Percentiles rank a stretch among this genome's conserved stretches.
phyloP scores from a whole-genome alignment of 495 filamentous ascomycete species.

The Xanthoparmelia taractica region DNA sequence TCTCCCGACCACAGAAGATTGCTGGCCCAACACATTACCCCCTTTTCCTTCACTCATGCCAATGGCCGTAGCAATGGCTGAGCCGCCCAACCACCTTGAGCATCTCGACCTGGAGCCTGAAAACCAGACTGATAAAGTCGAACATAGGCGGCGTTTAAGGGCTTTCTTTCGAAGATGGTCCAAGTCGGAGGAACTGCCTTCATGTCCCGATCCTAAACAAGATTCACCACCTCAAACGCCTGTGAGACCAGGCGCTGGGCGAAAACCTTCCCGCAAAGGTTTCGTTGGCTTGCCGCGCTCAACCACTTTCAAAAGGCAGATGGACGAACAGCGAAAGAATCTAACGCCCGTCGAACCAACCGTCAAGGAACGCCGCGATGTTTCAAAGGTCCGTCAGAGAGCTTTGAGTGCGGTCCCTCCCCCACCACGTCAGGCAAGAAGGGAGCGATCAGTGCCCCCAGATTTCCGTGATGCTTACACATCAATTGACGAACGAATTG shows the following conservation, averaged over 20 bases:
- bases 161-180: conserved; percentile 39
- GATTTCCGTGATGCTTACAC: conserved; percentile 23
- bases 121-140: conserved; percentile 18
- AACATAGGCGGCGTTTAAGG: conserved; percentile 47
- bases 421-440: conserved; percentile 13
- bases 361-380: conserved; percentile 59
- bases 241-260: conserved; percentile 37
- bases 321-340: conserved; percentile 67
- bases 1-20: conserved; percentile 12
- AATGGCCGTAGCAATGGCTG: conserved; percentile 20
- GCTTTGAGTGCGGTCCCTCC: conserved; percentile 40
- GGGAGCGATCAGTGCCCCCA: conserved; percentile 25
- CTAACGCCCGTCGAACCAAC: conserved; percentile 55
- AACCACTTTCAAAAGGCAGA: conserved; percentile 70
- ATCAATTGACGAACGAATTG: conserved; percentile 11
- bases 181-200: conserved; percentile 35
- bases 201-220: conserved; percentile 13
- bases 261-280: conserved; percentile 59
- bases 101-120: conserved; percentile 21
- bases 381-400: conserved; percentile 63
- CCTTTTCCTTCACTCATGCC: conserved; percentile 12
- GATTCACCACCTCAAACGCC: conserved; percentile 21
- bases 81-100: conserved; percentile 19
- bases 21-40: background rate
- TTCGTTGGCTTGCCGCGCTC: conserved; percentile 71